These are phyloP conservation scores for Neonectria neomacrospora DNA, from an alignment of 2,329 filamentous ascomycete species.

Conservation along the genomic window DNA sequence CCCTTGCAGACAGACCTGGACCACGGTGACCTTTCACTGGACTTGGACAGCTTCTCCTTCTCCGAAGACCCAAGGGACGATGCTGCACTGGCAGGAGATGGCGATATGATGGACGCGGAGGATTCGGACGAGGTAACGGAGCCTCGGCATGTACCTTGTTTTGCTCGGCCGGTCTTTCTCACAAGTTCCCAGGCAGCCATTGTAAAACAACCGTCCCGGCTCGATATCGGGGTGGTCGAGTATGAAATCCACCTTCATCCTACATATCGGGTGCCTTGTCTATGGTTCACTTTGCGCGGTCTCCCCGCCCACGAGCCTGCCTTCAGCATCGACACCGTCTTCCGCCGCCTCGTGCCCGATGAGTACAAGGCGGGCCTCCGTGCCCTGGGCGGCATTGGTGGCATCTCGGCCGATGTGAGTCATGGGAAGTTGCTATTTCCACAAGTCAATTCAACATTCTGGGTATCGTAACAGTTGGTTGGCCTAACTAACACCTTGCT, in stretches of 20 bases:
- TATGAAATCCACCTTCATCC: slow-evolving; percentile 82
- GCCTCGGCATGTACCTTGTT: slow-evolving; percentile 21
- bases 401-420: slow-evolving; percentile 81
- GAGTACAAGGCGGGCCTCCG: slow-evolving; percentile 71
- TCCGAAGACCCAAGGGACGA: slow-evolving; percentile 38
- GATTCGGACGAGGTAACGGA: slow-evolving; percentile 61
- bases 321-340: slow-evolving; percentile 75
- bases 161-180: slow-evolving; percentile 26
- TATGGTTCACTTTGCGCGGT: slow-evolving; percentile 77
- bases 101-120: slow-evolving; percentile 62
- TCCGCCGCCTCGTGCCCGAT: slow-evolving; percentile 75
- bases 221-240: slow-evolving; percentile 62
- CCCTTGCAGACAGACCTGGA: slow-evolving; percentile 59
- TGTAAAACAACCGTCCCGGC: slow-evolving; percentile 43
- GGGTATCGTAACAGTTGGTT: slow-evolving; percentile 46
- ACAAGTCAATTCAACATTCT: slow-evolving; percentile 46
- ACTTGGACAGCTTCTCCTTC: slow-evolving; percentile 60
- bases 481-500: slow-evolving; percentile 53
- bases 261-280: slow-evolving; percentile 78
- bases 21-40: slow-evolving; percentile 58
- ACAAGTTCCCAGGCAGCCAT: slow-evolving; percentile 54
- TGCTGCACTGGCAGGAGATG: slow-evolving; percentile 49
- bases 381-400: slow-evolving; percentile 72
- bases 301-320: slow-evolving; percentile 65
- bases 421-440: slow-evolving; percentile 41